Percentiles rank a stretch among this genome's conserved stretches.
Conservation (phyloP, 129 eudicot species). For the Kitagawia praeruptora region DNA sequence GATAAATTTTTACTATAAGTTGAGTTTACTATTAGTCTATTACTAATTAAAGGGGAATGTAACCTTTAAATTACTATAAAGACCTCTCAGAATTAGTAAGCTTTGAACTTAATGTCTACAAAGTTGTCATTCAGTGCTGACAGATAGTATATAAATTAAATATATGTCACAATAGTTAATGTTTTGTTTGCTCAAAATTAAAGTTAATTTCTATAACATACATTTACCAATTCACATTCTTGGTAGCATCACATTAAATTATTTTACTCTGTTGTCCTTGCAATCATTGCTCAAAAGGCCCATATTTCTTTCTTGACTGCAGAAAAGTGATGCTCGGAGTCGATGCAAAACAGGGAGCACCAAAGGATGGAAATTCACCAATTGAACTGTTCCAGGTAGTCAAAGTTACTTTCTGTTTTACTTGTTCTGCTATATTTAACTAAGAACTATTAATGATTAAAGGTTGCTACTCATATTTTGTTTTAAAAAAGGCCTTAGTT, state of each 20-base stretch:
- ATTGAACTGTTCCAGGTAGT: constrained; percentile 84
- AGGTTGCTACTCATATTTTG: not conserved
- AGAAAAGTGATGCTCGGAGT: constrained; percentile 98
- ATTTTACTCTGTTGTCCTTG: not conserved
- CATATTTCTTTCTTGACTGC: constrained; percentile 19
- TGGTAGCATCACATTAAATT: not conserved
- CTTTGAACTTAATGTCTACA: too few relatives aligned
- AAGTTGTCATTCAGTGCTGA: not conserved
- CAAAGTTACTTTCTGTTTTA: not conserved
- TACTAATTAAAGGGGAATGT: not conserved
- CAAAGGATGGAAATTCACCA: constrained; percentile 92
- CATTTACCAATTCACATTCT: not conserved
- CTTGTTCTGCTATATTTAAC: not conserved
- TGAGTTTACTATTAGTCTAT: not conserved
- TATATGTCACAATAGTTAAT: not conserved
- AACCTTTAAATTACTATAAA: not conserved
- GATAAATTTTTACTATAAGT: not conserved
- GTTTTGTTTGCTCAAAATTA: not conserved
- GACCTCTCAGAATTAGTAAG: not conserved
- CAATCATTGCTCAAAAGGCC: not conserved
- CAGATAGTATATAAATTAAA: not conserved
- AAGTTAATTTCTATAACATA: not conserved
- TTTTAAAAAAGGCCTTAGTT: not conserved
- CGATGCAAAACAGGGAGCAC: constrained; percentile 95
- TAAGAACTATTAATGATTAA: not conserved